These are phyloP conservation scores for Nakazawaea ambrosiae DNA, from an alignment of 805 yeast species.

Conservation along the genomic window DNA sequence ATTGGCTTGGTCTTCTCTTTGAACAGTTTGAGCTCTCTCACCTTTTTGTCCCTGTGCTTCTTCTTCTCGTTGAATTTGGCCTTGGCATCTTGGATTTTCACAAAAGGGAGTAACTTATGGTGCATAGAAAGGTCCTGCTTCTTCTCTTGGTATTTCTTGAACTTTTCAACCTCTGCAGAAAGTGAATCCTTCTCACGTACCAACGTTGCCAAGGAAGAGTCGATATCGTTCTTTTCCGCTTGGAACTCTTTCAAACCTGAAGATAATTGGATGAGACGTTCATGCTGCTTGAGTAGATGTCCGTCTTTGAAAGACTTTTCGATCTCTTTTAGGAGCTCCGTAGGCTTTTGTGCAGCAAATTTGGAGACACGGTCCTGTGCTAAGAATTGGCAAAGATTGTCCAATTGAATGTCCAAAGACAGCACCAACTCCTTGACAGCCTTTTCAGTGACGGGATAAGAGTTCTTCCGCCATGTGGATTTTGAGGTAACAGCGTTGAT, in stretches of 20 bases:
- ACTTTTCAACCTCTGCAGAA: constrained; percentile 39
- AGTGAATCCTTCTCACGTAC: constrained; percentile 28
- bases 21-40: constrained; percentile 17
- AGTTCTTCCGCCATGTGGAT: constrained; percentile 49
- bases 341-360: constrained; percentile 77
- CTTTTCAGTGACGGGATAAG: constrained; percentile 30
- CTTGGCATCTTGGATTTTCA: constrained; percentile 27
- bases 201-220: constrained; percentile 26
- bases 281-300: constrained; percentile 49
- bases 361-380: constrained; percentile 95
- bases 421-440: constrained; percentile 38
- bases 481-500: constrained; percentile 34
- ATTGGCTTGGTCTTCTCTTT: constrained; percentile 16
- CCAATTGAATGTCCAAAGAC: constrained; percentile 70
- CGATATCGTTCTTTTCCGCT: constrained; percentile 22
- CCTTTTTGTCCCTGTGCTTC: constrained; percentile 18
- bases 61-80: constrained; percentile 25
- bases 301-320: constrained; percentile 72
- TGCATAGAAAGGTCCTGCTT: constrained; percentile 29
- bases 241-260: constrained; percentile 23
- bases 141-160: constrained; percentile 37
- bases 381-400: constrained; percentile 86
- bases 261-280: constrained; percentile 47
- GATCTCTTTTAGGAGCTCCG: constrained; percentile 66
- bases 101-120: constrained; percentile 28